phyloP scores from a whole-genome alignment of 495 filamentous ascomycete species.

The Talaromyces proteolyticus region DNA sequence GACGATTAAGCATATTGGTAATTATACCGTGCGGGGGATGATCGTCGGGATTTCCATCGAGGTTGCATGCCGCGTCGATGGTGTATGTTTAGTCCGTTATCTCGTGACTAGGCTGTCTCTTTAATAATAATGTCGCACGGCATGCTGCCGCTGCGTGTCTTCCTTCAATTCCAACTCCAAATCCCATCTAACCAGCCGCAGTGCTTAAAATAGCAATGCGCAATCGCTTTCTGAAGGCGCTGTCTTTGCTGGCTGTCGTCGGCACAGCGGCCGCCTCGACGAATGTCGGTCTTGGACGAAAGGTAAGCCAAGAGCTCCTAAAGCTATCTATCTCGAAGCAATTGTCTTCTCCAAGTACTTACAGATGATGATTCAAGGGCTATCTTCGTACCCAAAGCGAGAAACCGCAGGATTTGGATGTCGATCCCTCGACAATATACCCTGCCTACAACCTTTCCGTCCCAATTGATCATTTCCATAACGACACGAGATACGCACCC shows the following conservation, averaged over 20 bases:
- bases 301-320: not conserved
- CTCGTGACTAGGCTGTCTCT: not conserved
- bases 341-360: too few relatives aligned
- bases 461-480: slow-evolving; percentile 72
- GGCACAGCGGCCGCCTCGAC: not conserved
- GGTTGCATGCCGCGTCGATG: not conserved
- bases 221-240: not conserved
- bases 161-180: too few relatives aligned
- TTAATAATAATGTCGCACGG: too few relatives aligned
- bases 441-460: slow-evolving; percentile 56
- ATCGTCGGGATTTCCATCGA: not conserved
- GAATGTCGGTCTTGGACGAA: not conserved
- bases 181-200: too few relatives aligned
- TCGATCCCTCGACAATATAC: slow-evolving; percentile 27
- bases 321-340: too few relatives aligned
- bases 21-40: not conserved
- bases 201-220: too few relatives aligned
- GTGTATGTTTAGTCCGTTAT: not conserved
- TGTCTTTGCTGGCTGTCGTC: not conserved
- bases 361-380: not conserved
- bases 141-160: too few relatives aligned
- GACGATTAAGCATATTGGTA: not conserved
- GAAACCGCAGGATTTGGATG: not conserved
- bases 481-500: slow-evolving; percentile 63
- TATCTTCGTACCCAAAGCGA: not conserved